Percentiles rank a stretch among this genome's conserved stretches.
Conservation (phyloP, 2,329 filamentous ascomycete genomes). For the Colletotrichum godetiae region DNA sequence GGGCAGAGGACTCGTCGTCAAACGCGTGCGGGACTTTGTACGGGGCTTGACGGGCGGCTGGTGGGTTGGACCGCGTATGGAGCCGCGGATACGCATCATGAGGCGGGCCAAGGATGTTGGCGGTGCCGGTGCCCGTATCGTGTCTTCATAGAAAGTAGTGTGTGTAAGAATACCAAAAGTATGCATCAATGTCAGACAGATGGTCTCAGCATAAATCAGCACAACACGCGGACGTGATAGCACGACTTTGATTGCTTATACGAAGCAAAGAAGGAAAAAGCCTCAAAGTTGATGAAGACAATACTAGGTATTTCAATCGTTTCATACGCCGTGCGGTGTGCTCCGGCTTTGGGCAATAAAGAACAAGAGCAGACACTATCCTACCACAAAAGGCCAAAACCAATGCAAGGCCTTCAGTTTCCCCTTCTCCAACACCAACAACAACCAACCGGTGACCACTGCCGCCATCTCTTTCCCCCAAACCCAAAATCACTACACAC, state of each 20-base stretch:
- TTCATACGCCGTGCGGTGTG: constrained; percentile 11
- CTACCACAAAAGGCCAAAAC: constrained; percentile 8
- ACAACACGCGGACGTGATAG: not conserved
- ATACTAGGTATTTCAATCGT: not conserved
- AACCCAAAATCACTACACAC: not conserved
- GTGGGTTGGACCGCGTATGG: constrained; percentile 74
- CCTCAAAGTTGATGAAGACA: not conserved
- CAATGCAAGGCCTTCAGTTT: not conserved
- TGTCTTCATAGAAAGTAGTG: constrained; percentile 3
- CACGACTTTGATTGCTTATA: too few relatives aligned
- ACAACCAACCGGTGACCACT: not conserved
- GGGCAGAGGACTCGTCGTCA: constrained; percentile 57
- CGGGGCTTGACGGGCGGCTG: constrained; percentile 66
- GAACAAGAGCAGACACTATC: constrained; percentile 23
- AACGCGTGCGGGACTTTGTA: constrained; percentile 52
- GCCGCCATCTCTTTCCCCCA: not conserved
- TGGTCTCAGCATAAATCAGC: not conserved
- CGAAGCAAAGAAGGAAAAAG: too few relatives aligned
- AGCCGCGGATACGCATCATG: constrained; percentile 64
- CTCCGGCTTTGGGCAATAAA: constrained; percentile 16
- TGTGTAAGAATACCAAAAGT: not conserved
- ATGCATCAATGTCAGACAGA: too few relatives aligned
- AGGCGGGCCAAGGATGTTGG: constrained; percentile 44
- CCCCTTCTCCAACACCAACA: not conserved
- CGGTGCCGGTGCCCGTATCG: constrained; percentile 22